Percentiles rank a stretch among this genome's conserved stretches.
phyloP scores from a whole-genome alignment of 1,284 basidiomycete species.

The Cutaneotrichosporon sp. region DNA sequence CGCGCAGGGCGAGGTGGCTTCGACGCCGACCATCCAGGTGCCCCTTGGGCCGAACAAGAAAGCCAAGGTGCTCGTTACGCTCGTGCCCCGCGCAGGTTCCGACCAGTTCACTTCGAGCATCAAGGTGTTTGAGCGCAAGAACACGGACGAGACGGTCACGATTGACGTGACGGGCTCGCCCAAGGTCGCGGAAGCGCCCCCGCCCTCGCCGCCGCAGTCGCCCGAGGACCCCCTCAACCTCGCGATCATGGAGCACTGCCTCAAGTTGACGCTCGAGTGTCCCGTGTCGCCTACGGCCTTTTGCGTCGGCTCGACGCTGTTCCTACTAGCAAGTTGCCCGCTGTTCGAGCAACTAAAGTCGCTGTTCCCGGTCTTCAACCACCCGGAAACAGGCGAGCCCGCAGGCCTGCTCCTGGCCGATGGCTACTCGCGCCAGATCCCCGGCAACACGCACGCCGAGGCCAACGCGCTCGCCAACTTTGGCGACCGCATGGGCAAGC shows the following conservation, averaged over 20 bases:
- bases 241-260: conserved; percentile 42
- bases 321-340: conserved; percentile 50
- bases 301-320: conserved; percentile 86
- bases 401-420: conserved; percentile 59
- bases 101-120: conserved; percentile 19
- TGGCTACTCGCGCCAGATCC: conserved; percentile 86
- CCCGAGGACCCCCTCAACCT: conserved; percentile 35
- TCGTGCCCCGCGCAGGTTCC: conserved; percentile 16
- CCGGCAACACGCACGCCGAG: conserved; percentile 96
- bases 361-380: conserved; percentile 29
- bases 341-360: conserved; percentile 37
- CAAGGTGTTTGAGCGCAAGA: conserved; percentile 41
- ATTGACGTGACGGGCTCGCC: conserved; percentile 22
- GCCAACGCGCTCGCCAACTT: conserved; percentile 86
- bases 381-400: conserved; percentile 9
- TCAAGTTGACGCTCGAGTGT: conserved; percentile 42
- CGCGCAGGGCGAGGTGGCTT: conserved; percentile 3
- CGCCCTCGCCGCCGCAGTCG: neutral
- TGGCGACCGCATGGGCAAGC: conserved; percentile 21
- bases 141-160: conserved; percentile 40
- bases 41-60: conserved; percentile 42
- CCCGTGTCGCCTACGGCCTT: conserved; percentile 66
- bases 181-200: neutral
- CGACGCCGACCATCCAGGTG: conserved; percentile 13
- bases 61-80: conserved; percentile 36